Base-by-base conservation (phyloP, 495 filamentous ascomycete species). In the Annulohypoxylon stygium region DNA sequence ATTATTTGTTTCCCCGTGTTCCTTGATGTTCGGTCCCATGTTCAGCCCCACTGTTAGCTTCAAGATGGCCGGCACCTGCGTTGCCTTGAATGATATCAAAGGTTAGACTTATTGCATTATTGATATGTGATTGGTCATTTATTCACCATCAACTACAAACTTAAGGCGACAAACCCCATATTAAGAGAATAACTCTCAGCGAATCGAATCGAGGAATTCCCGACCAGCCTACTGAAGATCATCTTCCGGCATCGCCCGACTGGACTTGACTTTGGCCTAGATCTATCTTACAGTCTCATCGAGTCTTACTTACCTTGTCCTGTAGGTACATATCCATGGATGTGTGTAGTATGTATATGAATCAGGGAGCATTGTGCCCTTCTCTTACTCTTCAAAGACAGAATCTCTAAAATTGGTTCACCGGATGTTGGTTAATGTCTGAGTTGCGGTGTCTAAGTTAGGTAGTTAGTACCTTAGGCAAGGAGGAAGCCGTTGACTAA, bases 201-300 rank as follows among this genome's bases (percentile, higher is more conserved):
- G 65, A 74, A 47, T 69, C 66, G 69, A 60, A 43, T 64, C 36
- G 16, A 26, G 45, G 34, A 37, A 57, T 18, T 9, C 12, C 16
- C 53, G 12, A 2, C 57, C 69, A 74, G 67, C 71, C 70, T 65
- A 59, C 70, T 58, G 41, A 62, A 62, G 71, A 74, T 74, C 71
- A 57, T 45, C 66, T 74, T 74, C 71, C 71, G 71, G 66, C 71
- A 74, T 74, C 71, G 71, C 71, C 71, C 71, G 71, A 74, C 60
- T n/a, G 57, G 43, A 58, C 34, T 55, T 55, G 41, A n/a, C 57
- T 37, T 58, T 50, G 53, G 65, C 51, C 70, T 73, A 73, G 70
- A 73, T 73, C 65, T 69, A 50, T 48, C 18, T 25, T 18, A 53
- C 36, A n/a, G 41, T 60, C 33, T 51, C n/a, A 59, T 54, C 43